Base-by-base conservation (phyloP, 2,329 filamentous ascomycete species). In the Fusarium pseudoanthophilum region DNA sequence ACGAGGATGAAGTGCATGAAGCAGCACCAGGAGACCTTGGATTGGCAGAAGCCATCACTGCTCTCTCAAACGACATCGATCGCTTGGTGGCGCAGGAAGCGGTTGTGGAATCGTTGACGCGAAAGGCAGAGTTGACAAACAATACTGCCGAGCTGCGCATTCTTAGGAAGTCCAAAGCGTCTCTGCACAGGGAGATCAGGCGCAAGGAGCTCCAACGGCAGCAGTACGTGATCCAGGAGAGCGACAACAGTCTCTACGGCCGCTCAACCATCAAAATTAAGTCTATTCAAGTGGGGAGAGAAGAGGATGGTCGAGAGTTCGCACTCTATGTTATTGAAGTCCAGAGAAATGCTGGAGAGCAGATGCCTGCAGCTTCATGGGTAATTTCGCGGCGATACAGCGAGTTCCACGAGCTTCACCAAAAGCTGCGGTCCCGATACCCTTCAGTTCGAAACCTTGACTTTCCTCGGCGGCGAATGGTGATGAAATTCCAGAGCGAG, bases 331-430 rank as follows among this genome's bases (percentile, higher is more conserved):
- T 97, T 37, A 90, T 99, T 64, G 95, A 99, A 82, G 95, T 99
- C 7, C 92, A 93, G 75, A 89, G 95, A 66, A 92, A 95, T 78
- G 95, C 95, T 4, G 95, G 95, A 21, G 95, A 98, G 79, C 94
- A 97, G 81, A 97, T 98, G 93, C 93, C 95, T 7, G 94, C 95
- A n/a, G 95, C 95, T 1, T 93, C 93, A 7, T 99, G 96, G 96
- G 90, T 92, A 20, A 91, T 99, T 48, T 93, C 94, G n/a, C 90
- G 95, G 64, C 90, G 96, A 74, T 99, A 99, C 80, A 97, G 95
- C 83, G 95, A 98, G 82, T 99, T 99, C 78, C 95, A 97, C 77
- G 95, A 98, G 72, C 89, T 99, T 24, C 94, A 99, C 80, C 96
- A 98, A 80, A 92, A 92, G 62, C 87, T 99, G 32, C 92, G 96